Base-by-base conservation (phyloP, 2,329 filamentous ascomycete species). In the Ophiosphaerella narmari region DNA sequence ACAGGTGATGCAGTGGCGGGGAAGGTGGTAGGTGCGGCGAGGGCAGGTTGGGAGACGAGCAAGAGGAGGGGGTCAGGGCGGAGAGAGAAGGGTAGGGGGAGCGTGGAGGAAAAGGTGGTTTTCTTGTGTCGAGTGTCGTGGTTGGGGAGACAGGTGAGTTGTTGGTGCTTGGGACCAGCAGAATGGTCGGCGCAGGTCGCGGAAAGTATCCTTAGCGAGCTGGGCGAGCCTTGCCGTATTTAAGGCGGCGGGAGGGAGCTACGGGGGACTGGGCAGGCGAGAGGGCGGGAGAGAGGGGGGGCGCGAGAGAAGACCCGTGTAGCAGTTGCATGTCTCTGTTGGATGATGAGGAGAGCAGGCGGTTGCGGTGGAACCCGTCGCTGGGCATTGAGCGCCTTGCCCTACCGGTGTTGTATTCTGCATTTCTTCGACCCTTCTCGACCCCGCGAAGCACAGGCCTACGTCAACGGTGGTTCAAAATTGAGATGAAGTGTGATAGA, bases 1-100 rank as follows among this genome's bases (percentile, higher is more conserved):
- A 72, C 68, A 61, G 63, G 52, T 52, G 58, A 51, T 51, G 55
- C 60, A 67, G 67, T 66, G 66, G 70, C 65, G 68, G 67, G 65
- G 63, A 63, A 60, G 60, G 62, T 64, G 65, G 65, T 62, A 57
- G 18, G 18, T 21, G 18, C 18, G 18, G 18, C 18, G 18, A 21
- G 18, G 18, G 4, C 18, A 21, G 63, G 62, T 65, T 46, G 49
- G 57, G 50, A 53, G 43, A 43, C 34, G 52, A 43, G 56, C 47
- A 54, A 43, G 57, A 41, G 42, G 51, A 54, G 62, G 43, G 35
- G 43, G 54, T 48, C 49, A 45, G 58, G 48, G 56, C 57, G 55
- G 56, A 44, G 56, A 48, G 54, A 54, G 57, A 43, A 44, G 49
- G 52, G 44, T 24, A 48, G 34, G 40, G 40, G 34, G 53, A 55